Base-by-base conservation (phyloP, 139 green algal genomes). In the Coccomyxa sp. region DNA sequence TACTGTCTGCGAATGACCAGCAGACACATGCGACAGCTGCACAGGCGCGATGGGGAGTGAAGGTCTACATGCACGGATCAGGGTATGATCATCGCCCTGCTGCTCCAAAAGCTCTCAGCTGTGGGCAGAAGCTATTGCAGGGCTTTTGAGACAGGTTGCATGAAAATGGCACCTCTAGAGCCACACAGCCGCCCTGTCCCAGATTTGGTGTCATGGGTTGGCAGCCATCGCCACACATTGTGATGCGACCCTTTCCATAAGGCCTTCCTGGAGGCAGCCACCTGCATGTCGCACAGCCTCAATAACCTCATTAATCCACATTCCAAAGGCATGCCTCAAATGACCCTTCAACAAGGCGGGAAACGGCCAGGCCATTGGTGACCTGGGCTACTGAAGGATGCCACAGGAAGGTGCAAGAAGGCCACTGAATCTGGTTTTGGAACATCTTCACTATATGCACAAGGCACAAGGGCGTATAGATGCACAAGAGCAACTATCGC, bases 191-290 rank as follows among this genome's bases (percentile, higher is more conserved):
- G 8, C 91, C 88, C 81, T 94, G 89, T 22, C 90, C 90, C 22
- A 84, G 75, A 69, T 84, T 84, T 16, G 80, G 80, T 0, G 92
- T 96, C 91, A 95, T 95, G 27, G 92, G 92, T 81, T 96, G 92
- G 34, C 89, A 80, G 22, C 91, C 90, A 82, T 96, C 92, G 8
- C 92, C 92, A 34, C 81, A 82, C 69, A 96, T 80, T 2, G 90
- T 93, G n/a, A 94, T 68, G 22, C 75, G 41, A 31, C 82, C 81
- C 10, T 58, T 69, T 27, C 87, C 87, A 9, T 79, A 37, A 35
- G 69, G 34, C 68, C 38, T 38, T 0, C 78, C 78, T n/a, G 78
- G 81, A 8, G 36, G n/a, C 4, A 64, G 72, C 77, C 81, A 83
- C 58, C 84, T 81, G 79, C 27, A 33, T 37, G 39, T 27, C 24